Evolutionary conservation across 768 basidiomycete species (phyloP), one percentile per base, ranked within the genome.

Genomic region (Hydnum rufescens): DNA sequence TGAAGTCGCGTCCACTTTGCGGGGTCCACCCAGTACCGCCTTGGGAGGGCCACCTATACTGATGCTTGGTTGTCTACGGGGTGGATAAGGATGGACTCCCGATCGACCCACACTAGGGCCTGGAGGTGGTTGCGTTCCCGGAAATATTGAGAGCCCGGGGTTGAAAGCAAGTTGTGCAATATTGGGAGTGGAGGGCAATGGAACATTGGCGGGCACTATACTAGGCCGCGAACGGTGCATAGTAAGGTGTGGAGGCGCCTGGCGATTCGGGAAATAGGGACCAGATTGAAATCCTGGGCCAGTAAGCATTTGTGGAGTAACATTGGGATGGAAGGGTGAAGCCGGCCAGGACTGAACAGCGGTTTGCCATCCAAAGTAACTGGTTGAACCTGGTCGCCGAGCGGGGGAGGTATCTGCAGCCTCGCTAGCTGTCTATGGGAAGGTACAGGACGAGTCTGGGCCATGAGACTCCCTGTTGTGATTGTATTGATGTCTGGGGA

Each of bases 31-130:
- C 2, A 89, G 66, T 0, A 77, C 73, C 0, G 86, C 86, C 63
- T 88, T 89, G 5, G 86, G 86, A n/a, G 86, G 86, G 4, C 86
- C 86, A 8, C 86, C 86, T 39, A 82, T 75, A 61, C 79, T 83
- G 42, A 80, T 57, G 57, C 73, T 74, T 16, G 44, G 54, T 13
- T 50, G 22, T 29, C 55, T 28, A 4, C 54, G 55, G 29, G 43
- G 53, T 19, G 34, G 43, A 36, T 13, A 54, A 22, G 36, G 36
- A 28, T 28, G 44, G 44, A 47, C 8, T 47, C 44, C 44, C 8
- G 13, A 25, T 13, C 13, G 44, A 16, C 25, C 25, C 13, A 28
- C 13, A 28, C 8, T 13, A 47, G 44, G 44, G 19, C 19, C 19
- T 39, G 34, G 34, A 22, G 22, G 53, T 5, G 18, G 51, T 4